Conservation (phyloP, 1,284 basidiomycete genomes). For the Puccinia novopanici region DNA sequence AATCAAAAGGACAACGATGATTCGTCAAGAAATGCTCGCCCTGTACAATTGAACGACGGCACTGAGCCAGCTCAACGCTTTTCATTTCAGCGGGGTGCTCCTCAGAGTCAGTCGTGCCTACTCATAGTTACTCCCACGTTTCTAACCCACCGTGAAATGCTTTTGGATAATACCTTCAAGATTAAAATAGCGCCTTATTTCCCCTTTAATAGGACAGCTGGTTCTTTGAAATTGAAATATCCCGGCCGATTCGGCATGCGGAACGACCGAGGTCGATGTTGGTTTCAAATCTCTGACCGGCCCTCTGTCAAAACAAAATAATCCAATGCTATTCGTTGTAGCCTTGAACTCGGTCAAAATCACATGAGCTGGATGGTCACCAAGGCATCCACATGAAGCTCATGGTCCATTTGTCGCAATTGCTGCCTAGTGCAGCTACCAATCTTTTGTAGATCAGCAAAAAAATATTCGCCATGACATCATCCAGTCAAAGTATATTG, state of each 20-base stretch:
- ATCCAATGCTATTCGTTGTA: not conserved
- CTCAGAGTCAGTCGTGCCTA: not conserved
- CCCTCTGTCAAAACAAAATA: no score
- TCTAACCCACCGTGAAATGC: not conserved
- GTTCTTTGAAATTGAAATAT: no score
- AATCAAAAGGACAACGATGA: constrained; percentile 1
- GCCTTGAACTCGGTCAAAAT: not conserved
- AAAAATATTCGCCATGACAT: not conserved
- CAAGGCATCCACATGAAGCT: not conserved
- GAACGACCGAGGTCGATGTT: no score
- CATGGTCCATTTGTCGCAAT: not conserved
- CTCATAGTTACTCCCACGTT: not conserved
- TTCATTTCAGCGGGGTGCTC: not conserved
- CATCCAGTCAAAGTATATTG: not conserved
- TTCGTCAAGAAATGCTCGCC: not conserved
- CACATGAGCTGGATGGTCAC: not conserved
- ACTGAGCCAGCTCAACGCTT: not conserved
- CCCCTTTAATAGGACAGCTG: no score
- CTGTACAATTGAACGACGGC: not conserved
- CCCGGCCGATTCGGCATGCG: no score
- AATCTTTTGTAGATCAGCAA: not conserved
- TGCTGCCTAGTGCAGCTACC: not conserved
- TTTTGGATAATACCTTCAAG: not conserved
- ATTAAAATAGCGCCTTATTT: no score
- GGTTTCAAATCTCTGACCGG: no score